These are phyloP conservation scores for Syncephalastrum racemosum DNA, from an alignment of 371 early-diverging fungal genomes.

Conservation along the genomic window DNA sequence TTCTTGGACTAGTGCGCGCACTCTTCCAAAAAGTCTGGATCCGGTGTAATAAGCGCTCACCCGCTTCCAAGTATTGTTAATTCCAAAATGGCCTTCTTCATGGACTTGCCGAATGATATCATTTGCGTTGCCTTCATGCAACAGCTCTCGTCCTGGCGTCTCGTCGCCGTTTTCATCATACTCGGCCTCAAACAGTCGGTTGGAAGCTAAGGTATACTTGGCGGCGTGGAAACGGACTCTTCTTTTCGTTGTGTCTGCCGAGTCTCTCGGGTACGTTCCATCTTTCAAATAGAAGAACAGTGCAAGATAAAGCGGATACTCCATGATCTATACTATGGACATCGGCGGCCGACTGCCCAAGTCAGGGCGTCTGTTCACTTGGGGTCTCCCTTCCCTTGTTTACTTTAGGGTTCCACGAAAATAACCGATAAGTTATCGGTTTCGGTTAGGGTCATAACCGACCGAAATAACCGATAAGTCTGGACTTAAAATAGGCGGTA, in stretches of 20 bases:
- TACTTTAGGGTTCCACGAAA: too few species aligned
- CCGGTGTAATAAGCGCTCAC: too few species aligned
- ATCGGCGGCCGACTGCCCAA: too few species aligned
- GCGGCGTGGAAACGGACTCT: slow-evolving; percentile 4
- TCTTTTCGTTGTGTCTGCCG: neutral
- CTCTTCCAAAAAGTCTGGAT: neutral
- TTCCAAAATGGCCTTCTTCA: slow-evolving; percentile 20
- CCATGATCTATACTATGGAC: too few species aligned
- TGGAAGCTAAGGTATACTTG: too few species aligned
- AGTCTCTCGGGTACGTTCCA: slow-evolving; percentile 1
- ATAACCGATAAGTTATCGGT: too few species aligned
- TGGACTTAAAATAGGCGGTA: too few species aligned
- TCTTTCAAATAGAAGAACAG: slow-evolving; percentile 4
- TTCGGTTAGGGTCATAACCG: too few species aligned
- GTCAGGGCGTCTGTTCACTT: too few species aligned
- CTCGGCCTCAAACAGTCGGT: too few species aligned
- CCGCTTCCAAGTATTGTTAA: slow-evolving; percentile 24
- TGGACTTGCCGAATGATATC: slow-evolving; percentile 10
- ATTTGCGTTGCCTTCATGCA: slow-evolving; percentile 11
- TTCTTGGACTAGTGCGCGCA: slow-evolving; percentile 3
- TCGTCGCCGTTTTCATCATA: neutral
- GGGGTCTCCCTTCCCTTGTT: too few species aligned
- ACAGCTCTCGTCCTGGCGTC: slow-evolving; percentile 5
- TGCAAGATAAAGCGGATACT: slow-evolving; percentile 12
- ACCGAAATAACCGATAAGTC: too few species aligned